A percentile compares a stretch with the other conserved stretches of the same genome.
Evolutionary conservation across 148 eudicot species (phyloP).

Genomic region (Rhododendron henanense): DNA sequence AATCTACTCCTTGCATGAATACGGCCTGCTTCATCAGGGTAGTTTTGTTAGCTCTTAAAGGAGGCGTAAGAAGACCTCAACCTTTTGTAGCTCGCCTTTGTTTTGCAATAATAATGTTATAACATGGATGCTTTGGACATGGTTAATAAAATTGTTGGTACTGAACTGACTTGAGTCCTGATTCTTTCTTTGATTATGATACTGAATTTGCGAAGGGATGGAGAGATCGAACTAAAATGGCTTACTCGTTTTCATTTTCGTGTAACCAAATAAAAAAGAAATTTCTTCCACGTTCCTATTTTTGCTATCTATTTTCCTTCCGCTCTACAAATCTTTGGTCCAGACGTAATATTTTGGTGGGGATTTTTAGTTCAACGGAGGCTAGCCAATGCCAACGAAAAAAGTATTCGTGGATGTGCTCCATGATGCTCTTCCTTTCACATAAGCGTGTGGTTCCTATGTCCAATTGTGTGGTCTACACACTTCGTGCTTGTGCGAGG

Average conservation of each 20-base stretch:
- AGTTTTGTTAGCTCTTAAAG: not conserved
- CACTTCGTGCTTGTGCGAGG: too few species aligned
- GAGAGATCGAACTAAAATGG: not conserved
- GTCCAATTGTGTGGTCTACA: too few species aligned
- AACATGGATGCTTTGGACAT: not conserved
- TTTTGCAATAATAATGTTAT: not conserved
- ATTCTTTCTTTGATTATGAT: not conserved
- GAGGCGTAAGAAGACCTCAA: not conserved
- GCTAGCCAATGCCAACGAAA: too few species aligned
- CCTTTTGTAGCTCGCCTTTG: not conserved
- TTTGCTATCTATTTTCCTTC: too few species aligned
- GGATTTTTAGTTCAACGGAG: too few species aligned
- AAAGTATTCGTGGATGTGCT: too few species aligned
- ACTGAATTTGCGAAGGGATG: not conserved
- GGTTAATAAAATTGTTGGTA: not conserved
- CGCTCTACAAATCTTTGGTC: too few species aligned
- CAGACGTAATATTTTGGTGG: too few species aligned
- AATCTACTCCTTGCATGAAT: conserved; percentile 36
- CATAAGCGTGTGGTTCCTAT: too few species aligned
- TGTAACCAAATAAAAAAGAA: not conserved
- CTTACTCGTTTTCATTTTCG: not conserved
- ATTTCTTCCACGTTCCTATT: not conserved
- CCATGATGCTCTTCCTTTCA: too few species aligned
- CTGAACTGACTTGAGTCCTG: not conserved
- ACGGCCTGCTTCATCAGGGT: not conserved